These are phyloP conservation scores for Chaetoceros muelleri DNA, from an alignment of 108 stramenopile species.

Conservation along the genomic window DNA sequence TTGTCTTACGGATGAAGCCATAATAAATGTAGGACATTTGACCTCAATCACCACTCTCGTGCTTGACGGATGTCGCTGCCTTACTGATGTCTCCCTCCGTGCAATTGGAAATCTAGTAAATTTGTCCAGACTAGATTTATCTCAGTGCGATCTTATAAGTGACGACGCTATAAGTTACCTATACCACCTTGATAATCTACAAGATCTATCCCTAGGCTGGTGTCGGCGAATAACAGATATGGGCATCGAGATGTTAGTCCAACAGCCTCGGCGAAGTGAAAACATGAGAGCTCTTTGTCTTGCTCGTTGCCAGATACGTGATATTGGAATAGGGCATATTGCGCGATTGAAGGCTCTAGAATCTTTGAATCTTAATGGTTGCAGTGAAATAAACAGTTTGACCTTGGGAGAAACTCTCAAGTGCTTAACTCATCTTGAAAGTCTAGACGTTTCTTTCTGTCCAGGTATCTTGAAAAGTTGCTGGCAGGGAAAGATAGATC, in stretches of 20 bases:
- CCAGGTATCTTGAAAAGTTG: conserved; percentile 71
- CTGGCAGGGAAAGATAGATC: conserved; percentile 80
- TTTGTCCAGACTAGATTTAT: conserved; percentile 51
- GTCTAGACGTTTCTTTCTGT: conserved; percentile 58
- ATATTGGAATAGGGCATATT: conserved; percentile 40
- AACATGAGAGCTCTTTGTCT: conserved; percentile 42
- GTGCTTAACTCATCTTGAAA: conserved; percentile 25
- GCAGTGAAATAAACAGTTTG: conserved; percentile 41
- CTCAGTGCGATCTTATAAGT: conserved; percentile 75
- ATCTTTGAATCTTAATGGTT: conserved; percentile 73
- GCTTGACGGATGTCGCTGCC: conserved; percentile 71
- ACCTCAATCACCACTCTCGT: conserved; percentile 34
- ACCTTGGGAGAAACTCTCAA: conserved; percentile 42
- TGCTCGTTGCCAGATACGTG: conserved; percentile 57
- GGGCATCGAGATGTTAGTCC: conserved; percentile 42
- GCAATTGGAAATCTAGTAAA: conserved; percentile 27
- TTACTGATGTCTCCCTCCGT: conserved; percentile 59
- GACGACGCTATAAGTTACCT: conserved; percentile 53
- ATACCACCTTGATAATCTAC: conserved; percentile 31
- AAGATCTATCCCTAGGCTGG: conserved; percentile 77
- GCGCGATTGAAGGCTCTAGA: conserved; percentile 31
- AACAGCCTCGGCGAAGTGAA: conserved; percentile 33
- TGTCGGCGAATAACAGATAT: conserved; percentile 52
- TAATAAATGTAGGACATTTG: conserved; percentile 66
- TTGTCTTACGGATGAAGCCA: conserved; percentile 65